phyloP scores from a whole-genome alignment of 495 filamentous ascomycete species.

The Geoglossum glabrum region DNA sequence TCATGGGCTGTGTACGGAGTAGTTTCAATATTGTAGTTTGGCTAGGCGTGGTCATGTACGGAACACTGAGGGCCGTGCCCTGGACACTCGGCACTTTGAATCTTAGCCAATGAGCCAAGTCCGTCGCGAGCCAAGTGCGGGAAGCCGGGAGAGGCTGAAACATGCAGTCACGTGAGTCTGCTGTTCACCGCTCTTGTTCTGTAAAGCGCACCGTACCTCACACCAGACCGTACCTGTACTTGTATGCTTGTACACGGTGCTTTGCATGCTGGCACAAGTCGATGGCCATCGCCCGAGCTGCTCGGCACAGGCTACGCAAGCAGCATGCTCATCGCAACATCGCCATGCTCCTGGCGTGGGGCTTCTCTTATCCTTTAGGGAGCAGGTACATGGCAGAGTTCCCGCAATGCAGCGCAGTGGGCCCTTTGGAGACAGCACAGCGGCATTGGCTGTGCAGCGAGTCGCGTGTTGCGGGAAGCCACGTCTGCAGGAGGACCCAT shows the following conservation, averaged over 20 bases:
- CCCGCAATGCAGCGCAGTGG: not conserved
- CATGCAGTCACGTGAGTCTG: too few species aligned
- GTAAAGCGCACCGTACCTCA: too few species aligned
- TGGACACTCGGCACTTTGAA: too few species aligned
- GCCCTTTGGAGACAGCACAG: conserved; percentile 2
- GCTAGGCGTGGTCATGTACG: not conserved
- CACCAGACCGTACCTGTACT: too few species aligned
- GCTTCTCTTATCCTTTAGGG: not conserved
- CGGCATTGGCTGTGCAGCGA: too few species aligned
- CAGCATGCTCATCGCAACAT: not conserved
- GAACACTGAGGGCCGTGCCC: too few species aligned
- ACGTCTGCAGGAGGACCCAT: not conserved
- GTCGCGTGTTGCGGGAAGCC: conserved; percentile 1
- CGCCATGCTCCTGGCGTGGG: not conserved
- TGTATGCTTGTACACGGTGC: too few species aligned
- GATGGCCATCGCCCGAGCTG: not conserved
- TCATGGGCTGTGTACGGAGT: not conserved
- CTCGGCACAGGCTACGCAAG: not conserved
- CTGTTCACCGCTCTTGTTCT: too few species aligned
- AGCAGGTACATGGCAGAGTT: not conserved
- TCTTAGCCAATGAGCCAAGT: too few species aligned
- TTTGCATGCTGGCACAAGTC: too few species aligned
- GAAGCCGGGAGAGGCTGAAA: too few species aligned
- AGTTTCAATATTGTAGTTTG: not conserved
- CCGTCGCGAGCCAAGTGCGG: too few species aligned